A percentile compares a stretch with the other conserved stretches of the same genome.
These are phyloP conservation scores for Suillus subaureus DNA, from an alignment of 768 basidiomycete genomes.

Conservation along the genomic window DNA sequence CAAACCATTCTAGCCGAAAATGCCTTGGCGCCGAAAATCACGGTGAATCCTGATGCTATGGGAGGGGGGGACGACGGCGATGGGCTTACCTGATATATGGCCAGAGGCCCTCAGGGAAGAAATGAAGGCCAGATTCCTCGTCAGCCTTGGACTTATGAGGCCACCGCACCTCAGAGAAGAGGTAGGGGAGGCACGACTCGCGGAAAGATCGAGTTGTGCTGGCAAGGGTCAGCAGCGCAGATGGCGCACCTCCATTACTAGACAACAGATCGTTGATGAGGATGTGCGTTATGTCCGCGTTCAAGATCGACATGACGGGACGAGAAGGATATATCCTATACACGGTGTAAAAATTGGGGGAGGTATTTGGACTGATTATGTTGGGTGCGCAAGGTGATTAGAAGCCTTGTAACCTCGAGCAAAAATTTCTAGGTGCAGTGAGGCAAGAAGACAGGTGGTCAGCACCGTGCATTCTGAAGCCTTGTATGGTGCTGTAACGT, in stretches of 20 bases:
- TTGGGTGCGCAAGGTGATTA: constrained; percentile 5
- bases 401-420: constrained; percentile 7
- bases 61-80: background rate
- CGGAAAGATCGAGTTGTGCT: constrained; percentile 28
- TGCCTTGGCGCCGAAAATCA: constrained; percentile 22
- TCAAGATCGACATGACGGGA: constrained; percentile 29
- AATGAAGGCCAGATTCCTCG: constrained; percentile 26
- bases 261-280: constrained; percentile 30
- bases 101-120: constrained; percentile 33
- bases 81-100: constrained; percentile 30
- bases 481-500: constrained; percentile 14
- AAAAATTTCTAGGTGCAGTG: constrained; percentile 8
- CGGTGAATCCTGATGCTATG: background rate
- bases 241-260: constrained; percentile 4
- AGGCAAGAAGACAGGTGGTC: constrained; percentile 10
- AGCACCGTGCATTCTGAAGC: constrained; percentile 8
- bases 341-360: constrained; percentile 10
- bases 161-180: constrained; percentile 36
- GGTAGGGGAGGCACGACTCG: constrained; percentile 32
- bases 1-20: constrained; percentile 36
- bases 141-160: constrained; percentile 32
- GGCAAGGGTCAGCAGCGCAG: constrained; percentile 27
- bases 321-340: constrained; percentile 2
- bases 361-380: constrained; percentile 8
- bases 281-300: constrained; percentile 38